Percentiles rank a stretch among this genome's conserved stretches.
Conservation (phyloP, 78 protist genomes). For the Dictyostelium brefeldianum region DNA sequence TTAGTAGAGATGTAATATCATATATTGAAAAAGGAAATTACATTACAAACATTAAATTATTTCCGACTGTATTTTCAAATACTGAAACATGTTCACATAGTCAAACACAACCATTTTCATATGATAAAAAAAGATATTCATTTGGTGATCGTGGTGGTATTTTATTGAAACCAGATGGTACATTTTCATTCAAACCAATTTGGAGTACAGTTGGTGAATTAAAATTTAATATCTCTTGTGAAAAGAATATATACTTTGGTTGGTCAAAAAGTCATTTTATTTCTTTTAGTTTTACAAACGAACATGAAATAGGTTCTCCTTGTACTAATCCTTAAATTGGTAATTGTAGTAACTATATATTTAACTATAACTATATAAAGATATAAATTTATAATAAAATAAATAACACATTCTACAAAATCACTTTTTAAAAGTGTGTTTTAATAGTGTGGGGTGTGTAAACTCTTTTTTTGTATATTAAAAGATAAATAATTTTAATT, state of each 20-base stretch:
- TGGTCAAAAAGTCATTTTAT: conserved; percentile 7
- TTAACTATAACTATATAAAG: no score
- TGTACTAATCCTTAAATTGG: neutral
- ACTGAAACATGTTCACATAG: neutral
- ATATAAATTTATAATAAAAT: neutral
- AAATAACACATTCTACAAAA: neutral
- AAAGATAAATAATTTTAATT: no score
- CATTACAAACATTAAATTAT: conserved; percentile 12
- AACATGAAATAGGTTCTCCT: neutral
- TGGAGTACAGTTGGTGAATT: conserved; percentile 27
- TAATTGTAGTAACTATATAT: neutral
- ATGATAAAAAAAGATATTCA: neutral
- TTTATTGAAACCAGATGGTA: neutral
- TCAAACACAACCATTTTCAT: neutral
- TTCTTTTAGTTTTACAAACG: neutral
- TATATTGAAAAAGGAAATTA: neutral
- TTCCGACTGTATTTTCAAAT: neutral
- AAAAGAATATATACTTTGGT: conserved; percentile 5
- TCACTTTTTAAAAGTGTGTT: neutral
- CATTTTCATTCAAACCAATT: neutral
- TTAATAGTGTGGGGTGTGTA: neutral
- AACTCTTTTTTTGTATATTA: neutral
- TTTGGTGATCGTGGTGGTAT: conserved; percentile 22
- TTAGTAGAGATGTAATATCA: neutral
- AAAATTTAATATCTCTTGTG: neutral